Evolutionary conservation across 176 grass and related monocot species (phyloP), one percentile per base, ranked within the genome.

Genomic region (Tuctoria greenei): DNA sequence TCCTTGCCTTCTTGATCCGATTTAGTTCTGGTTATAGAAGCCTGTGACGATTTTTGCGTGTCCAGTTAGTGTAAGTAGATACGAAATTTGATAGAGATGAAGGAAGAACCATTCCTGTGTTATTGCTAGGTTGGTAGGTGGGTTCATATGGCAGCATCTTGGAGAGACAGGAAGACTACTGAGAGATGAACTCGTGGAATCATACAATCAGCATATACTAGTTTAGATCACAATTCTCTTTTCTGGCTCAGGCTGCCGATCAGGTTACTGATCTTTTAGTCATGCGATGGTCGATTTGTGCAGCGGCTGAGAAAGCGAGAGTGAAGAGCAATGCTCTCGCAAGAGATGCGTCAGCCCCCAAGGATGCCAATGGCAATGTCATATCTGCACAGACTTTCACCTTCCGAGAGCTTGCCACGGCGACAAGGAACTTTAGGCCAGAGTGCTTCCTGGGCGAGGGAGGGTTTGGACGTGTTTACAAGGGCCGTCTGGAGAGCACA

Each of bases 361-460:
- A 93, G 61, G 88, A 87, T 79, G 85, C 85, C 58, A 93, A 80
- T 64, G 84, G 79, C 50, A 86, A 86, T 80, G 82, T 20, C 24
- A 95, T 95, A 69, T 88, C 92, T 0, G 92, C 92, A 4, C 88
- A 91, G 67, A 95, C 92, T 49, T 95, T 95, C 82, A 88, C 88
- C 61, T 95, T 95, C 71, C 86, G 92, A 12, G 92, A 95, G 76
- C 88, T 95, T 1, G 88, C 80, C 0, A 64, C 65, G 0, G 92
- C 88, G 3, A 95, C 92, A 11, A 84, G 83, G 74, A 91, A 95
- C 61, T 95, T 95, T 72, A 87, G 85, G 39, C 83, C 77, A 0
- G 85, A 95, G 64, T 95, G 88, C 34, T 95, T 95, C 78, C 34
- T 95, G 16, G 92, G 92, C 1, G 92, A 95, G 72, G 92, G 92